Evolutionary conservation across 441 rosid genomes (phyloP).

Genomic region (Jatropha multifida): DNA sequence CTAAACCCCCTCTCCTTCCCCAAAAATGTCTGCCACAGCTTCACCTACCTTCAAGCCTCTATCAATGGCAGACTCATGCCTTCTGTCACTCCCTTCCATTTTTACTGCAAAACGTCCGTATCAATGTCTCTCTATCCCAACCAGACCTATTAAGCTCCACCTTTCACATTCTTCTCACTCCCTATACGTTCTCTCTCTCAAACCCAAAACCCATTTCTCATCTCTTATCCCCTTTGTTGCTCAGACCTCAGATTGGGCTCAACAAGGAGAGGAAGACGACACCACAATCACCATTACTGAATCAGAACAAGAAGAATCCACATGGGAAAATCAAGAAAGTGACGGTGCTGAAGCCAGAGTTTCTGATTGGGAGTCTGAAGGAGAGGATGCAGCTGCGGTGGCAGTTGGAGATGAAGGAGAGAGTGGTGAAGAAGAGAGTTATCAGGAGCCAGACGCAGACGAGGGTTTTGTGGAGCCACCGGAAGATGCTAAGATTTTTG

Average conservation of each 20-base stretch:
- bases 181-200: slow-evolving; percentile 25
- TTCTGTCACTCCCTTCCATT: slow-evolving; percentile 40
- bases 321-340: slow-evolving; percentile 36
- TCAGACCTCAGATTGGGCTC: slow-evolving; percentile 68
- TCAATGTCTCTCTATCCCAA: slow-evolving; percentile 32
- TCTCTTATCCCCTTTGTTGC: slow-evolving; percentile 44
- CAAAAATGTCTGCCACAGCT: slow-evolving; percentile 39
- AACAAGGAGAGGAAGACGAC: slow-evolving; percentile 48
- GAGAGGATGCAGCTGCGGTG: slow-evolving; percentile 26
- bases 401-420: slow-evolving; percentile 29
- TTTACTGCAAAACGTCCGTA: slow-evolving; percentile 35
- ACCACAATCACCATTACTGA: slow-evolving; percentile 47
- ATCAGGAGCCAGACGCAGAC: slow-evolving; percentile 32
- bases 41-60: slow-evolving; percentile 46
- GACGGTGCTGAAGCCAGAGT: slow-evolving; percentile 36
- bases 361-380: slow-evolving; percentile 41
- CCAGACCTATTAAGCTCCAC: slow-evolving; percentile 41
- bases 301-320: slow-evolving; percentile 29
- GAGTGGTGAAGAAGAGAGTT: slow-evolving; percentile 21
- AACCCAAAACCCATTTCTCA: slow-evolving; percentile 35
- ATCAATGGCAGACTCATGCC: slow-evolving; percentile 51
- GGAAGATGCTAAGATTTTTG: slow-evolving; percentile 83
- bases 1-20: slow-evolving; percentile 19
- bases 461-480: slow-evolving; percentile 55
- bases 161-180: slow-evolving; percentile 43